These are phyloP conservation scores for Iris pallida DNA, from an alignment of 116 monocot genomes.

Conservation along the genomic window DNA sequence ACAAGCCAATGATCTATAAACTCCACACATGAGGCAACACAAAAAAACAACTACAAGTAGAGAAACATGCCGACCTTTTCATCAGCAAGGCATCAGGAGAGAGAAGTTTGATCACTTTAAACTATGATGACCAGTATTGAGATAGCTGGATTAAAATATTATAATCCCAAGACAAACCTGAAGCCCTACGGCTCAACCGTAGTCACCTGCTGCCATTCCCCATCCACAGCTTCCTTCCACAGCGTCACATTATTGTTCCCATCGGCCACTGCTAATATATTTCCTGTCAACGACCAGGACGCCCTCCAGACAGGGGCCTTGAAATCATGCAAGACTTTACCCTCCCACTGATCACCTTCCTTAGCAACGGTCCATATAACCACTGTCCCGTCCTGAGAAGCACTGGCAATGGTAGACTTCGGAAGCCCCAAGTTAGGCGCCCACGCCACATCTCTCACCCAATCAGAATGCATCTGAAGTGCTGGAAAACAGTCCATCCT, in stretches of 20 bases:
- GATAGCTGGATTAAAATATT: no score
- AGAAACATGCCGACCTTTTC: no score
- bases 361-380: constrained; percentile 65
- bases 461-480: constrained; percentile 59
- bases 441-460: constrained; percentile 84
- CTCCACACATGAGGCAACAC: no score
- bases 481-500: constrained; percentile 75
- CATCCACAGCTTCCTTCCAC: constrained; percentile 72
- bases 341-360: constrained; percentile 74
- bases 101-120: no score
- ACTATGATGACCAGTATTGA: no score
- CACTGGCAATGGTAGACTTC: constrained; percentile 71
- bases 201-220: constrained; percentile 71
- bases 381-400: constrained; percentile 69
- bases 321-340: constrained; percentile 51
- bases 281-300: constrained; percentile 61
- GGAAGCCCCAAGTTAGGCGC: constrained; percentile 74
- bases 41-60: no score
- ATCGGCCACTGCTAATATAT: constrained; percentile 66
- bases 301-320: constrained; percentile 72
- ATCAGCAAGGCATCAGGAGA: no score
- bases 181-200: constrained; percentile 45
- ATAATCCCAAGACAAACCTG: not conserved
- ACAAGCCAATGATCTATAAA: no score
- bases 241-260: constrained; percentile 50